Percentiles rank a stretch among this genome's conserved stretches.
These are phyloP conservation scores for Trypanosoma brucei DNA, from an alignment of 208 protist genomes.

Conservation along the genomic window DNA sequence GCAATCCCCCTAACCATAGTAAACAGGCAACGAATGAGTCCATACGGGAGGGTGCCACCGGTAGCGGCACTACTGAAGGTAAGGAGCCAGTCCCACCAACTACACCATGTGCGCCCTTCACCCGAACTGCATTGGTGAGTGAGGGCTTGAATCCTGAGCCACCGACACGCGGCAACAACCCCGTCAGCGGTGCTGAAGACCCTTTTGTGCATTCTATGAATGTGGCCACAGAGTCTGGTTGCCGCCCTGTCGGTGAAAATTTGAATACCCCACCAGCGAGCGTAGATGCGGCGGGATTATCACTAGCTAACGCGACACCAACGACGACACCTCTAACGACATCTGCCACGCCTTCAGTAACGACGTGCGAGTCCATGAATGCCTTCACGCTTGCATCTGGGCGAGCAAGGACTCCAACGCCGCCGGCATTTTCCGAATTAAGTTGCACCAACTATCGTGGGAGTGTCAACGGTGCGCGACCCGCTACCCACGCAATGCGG, in stretches of 20 bases:
- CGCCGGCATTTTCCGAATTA: slow-evolving; percentile 1
- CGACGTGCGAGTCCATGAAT: neutral
- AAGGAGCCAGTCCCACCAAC: neutral
- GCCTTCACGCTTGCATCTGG: neutral
- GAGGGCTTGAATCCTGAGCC: neutral
- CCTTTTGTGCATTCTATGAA: neutral
- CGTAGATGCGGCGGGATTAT: neutral
- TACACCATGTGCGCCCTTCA: neutral
- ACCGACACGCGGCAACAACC: neutral
- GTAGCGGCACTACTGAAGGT: neutral
- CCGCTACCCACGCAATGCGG: slow-evolving; percentile 3
- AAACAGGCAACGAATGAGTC: slow-evolving; percentile 3
- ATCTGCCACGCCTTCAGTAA: neutral
- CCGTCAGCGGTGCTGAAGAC: neutral
- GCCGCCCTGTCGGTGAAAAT: neutral
- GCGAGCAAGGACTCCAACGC: neutral
- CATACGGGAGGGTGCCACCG: neutral
- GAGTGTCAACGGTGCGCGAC: slow-evolving; percentile 14
- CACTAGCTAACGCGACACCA: neutral
- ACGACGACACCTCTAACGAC: neutral
- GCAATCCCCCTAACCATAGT: slow-evolving; percentile 1
- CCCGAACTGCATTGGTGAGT: neutral
- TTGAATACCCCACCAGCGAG: neutral
- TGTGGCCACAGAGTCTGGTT: neutral
- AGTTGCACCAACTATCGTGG: neutral